phyloP scores from a whole-genome alignment of 345 rosid species.

The Moringa oleifera region DNA sequence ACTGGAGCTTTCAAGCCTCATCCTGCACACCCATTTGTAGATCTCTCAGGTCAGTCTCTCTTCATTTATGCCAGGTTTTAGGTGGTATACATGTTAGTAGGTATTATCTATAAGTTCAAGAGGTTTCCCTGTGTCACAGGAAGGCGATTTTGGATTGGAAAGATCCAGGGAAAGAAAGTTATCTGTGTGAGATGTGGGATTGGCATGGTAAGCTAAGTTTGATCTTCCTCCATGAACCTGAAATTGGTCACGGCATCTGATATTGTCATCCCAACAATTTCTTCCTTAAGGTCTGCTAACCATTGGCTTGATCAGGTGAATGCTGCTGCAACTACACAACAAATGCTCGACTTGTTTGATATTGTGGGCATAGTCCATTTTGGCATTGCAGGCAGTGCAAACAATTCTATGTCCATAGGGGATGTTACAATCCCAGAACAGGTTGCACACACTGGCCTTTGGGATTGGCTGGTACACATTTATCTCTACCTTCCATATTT shows the following conservation, averaged over 20 bases:
- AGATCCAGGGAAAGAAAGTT: slow-evolving; percentile 36
- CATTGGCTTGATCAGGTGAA: slow-evolving; percentile 28
- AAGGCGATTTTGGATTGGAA: slow-evolving; percentile 39
- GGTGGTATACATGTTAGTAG: neutral
- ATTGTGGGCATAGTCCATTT: slow-evolving; percentile 45
- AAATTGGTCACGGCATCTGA: neutral
- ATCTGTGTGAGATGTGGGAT: slow-evolving; percentile 52
- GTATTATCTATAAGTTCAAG: neutral
- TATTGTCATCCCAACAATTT: neutral
- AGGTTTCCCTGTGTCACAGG: slow-evolving; percentile 20
- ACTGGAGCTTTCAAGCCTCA: slow-evolving; percentile 31
- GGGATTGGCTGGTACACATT: slow-evolving; percentile 46
- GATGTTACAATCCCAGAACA: slow-evolving; percentile 53
- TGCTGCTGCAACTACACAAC: slow-evolving; percentile 59
- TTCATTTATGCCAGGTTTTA: neutral
- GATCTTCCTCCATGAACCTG: neutral
- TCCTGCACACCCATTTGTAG: slow-evolving; percentile 26
- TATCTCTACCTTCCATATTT: neutral
- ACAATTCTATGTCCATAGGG: slow-evolving; percentile 52
- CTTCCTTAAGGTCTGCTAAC: neutral
- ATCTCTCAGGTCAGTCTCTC: slow-evolving; percentile 37
- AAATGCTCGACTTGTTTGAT: slow-evolving; percentile 41
- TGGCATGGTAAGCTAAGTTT: slow-evolving; percentile 33
- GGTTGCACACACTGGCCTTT: slow-evolving; percentile 40
- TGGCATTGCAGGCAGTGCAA: slow-evolving; percentile 45